These are phyloP conservation scores for Chimonanthus salicifolius DNA, from an alignment of 164 flowering plant species.

Conservation along the genomic window DNA sequence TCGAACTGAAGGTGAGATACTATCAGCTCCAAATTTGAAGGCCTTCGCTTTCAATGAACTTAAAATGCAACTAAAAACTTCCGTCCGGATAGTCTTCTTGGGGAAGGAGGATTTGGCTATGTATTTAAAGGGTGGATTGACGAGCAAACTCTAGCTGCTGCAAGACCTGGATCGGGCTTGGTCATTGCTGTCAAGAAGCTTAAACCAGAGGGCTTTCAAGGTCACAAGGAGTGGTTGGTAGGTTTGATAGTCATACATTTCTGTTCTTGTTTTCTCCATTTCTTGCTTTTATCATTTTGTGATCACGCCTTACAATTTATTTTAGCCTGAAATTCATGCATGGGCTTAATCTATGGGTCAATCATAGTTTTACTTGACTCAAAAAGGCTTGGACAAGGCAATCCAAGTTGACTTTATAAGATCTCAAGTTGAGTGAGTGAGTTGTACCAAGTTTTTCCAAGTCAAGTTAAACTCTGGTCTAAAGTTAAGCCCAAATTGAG, in stretches of 20 bases:
- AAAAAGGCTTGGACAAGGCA: background rate
- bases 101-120: conserved; percentile 67
- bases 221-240: conserved; percentile 74
- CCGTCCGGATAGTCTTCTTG: conserved; percentile 43
- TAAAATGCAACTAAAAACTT: conserved; percentile 51
- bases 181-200: conserved; percentile 67
- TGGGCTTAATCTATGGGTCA: background rate
- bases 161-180: conserved; percentile 40
- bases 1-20: conserved; percentile 49
- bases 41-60: conserved; percentile 45
- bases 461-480: background rate
- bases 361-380: background rate
- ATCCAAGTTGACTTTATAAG: too few relatives aligned
- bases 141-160: conserved; percentile 33
- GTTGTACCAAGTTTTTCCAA: too few relatives aligned
- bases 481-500: background rate
- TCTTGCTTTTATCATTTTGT: background rate
- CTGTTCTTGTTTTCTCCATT: background rate
- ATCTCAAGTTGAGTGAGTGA: too few relatives aligned
- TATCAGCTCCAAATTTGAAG: conserved; percentile 43
- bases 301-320: background rate
- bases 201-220: conserved; percentile 58
- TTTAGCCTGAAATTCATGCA: background rate
- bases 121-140: conserved; percentile 68
- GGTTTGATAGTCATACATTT: conserved; percentile 12